These are phyloP conservation scores for Hansenula lynferdii DNA, from an alignment of 1,139 yeast species.

Conservation along the genomic window DNA sequence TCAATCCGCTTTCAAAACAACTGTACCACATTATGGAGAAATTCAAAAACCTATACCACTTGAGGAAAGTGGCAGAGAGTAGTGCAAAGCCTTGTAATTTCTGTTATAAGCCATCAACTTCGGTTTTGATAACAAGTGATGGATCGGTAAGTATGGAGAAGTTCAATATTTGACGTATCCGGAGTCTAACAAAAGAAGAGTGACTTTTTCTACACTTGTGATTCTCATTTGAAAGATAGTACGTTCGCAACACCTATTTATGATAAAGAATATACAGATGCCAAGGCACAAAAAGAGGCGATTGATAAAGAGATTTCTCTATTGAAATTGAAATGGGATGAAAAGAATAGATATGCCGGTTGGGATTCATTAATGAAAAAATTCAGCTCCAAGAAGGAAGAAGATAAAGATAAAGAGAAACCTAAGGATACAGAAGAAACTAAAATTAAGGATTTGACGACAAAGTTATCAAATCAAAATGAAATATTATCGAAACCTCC, in stretches of 20 bases:
- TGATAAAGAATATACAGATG: conserved; percentile 41
- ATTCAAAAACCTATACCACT: conserved; percentile 49
- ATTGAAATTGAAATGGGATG: conserved; percentile 27
- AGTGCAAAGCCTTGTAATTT: conserved; percentile 56
- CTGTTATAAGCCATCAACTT: conserved; percentile 61
- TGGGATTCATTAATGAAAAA: conserved; percentile 33
- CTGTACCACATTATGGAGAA: conserved; percentile 12
- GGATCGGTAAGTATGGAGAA: conserved; percentile 28
- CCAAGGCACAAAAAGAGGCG: conserved; percentile 34
- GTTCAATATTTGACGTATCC: too few relatives aligned
- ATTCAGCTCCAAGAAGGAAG: conserved; percentile 20
- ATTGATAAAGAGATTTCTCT: conserved; percentile 38
- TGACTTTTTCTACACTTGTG: conserved; percentile 71
- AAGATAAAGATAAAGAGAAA: conserved; percentile 16
- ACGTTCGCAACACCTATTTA: conserved; percentile 55
- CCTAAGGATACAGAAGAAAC: conserved; percentile 18
- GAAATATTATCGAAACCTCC: conserved; percentile 31
- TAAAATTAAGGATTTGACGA: conserved; percentile 26
- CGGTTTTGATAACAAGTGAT: conserved; percentile 52
- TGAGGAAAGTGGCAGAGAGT: conserved; percentile 52
- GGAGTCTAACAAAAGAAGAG: conserved; percentile 22
- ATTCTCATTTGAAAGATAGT: conserved; percentile 54
- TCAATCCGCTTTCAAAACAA: too few relatives aligned
- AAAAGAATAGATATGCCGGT: conserved; percentile 19
- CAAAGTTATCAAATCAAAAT: conserved; percentile 23